Evolutionary conservation across 129 eudicot genomes (phyloP), one percentile per base, ranked within the genome.

Genomic region (Flaveria bidentis): DNA sequence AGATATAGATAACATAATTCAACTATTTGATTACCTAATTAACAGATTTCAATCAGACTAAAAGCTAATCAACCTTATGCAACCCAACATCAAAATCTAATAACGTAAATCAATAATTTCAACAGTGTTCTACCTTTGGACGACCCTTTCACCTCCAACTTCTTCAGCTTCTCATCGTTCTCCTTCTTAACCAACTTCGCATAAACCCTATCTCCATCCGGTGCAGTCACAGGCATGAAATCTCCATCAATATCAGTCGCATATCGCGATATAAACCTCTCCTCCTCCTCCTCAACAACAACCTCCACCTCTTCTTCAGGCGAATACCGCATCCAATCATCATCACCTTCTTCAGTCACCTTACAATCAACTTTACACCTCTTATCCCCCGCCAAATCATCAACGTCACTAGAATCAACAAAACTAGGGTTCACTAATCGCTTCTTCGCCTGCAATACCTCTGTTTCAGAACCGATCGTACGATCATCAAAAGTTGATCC

Each of bases 171-270:
- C 25, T 67, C 84, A 22, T 74, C 86, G 12, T 47, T 55, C 45
- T 76, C 88, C 16, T 58, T 76, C 33, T 81, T 65, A 62, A 84
- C 28, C 23, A 84, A 45, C 87, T 89, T 94, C 5, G 97, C 99
- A 71, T 94, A 94, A 77, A 94, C 96, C 87, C 99, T 87, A 67
- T 89, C 96, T 0, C 97, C 99, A 57, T 79, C 89, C 12, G 88
- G 89, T 5, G 87, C 97, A 8, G 99, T 94, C 49, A 94, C 90
- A 15, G 99, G 93, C 87, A 91, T 76, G 69, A 85, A 88, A 78
- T 91, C 99, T 2, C 99, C 99, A 15, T 94, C 93, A 11, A 94
- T 94, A 72, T 83, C 92, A 13, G 90, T 79, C 0, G 88, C 92
- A 49, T 60, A 89, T 33, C 90, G 82, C 18, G 93, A 87, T 73